Evolutionary conservation across 495 filamentous ascomycete genomes (phyloP).

Genomic region (Penicillium robsamsonii): DNA sequence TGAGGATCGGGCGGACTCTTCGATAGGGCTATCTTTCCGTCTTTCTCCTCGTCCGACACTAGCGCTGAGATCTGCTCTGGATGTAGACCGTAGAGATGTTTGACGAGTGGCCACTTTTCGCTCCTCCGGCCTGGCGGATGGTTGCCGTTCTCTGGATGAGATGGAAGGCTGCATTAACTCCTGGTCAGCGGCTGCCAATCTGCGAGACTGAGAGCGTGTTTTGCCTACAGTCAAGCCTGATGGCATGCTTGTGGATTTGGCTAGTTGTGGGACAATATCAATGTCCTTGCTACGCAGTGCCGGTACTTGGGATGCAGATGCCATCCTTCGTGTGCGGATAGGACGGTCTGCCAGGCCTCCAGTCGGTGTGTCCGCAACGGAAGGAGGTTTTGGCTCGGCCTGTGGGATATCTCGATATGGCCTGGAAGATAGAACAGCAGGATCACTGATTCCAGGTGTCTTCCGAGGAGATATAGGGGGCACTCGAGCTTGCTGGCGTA

Average conservation of each 20-base stretch:
- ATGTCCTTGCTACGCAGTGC: slow-evolving; percentile 34
- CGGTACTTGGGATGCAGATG: slow-evolving; percentile 37
- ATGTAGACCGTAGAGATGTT: slow-evolving; percentile 21
- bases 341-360: slow-evolving; percentile 46
- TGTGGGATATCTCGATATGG: slow-evolving; percentile 24
- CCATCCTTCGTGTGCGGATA: slow-evolving; percentile 40
- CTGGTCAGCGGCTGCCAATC: slow-evolving; percentile 37
- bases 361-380: slow-evolving; percentile 10
- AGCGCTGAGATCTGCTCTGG: slow-evolving; percentile 20
- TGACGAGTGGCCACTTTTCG: slow-evolving; percentile 12
- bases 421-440: slow-evolving; percentile 15
- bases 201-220: slow-evolving; percentile 47
- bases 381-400: slow-evolving; percentile 9
- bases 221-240: slow-evolving; percentile 43
- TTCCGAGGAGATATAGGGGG: slow-evolving; percentile 32
- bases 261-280: slow-evolving; percentile 25
- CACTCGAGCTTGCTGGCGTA: slow-evolving; percentile 45
- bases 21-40: slow-evolving; percentile 14
- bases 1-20: slow-evolving; percentile 4
- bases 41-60: slow-evolving; percentile 14
- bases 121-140: slow-evolving; percentile 25
- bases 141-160: slow-evolving; percentile 24
- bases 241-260: slow-evolving; percentile 34
- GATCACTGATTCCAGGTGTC: slow-evolving; percentile 32
- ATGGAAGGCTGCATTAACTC: slow-evolving; percentile 13